These are phyloP conservation scores for Chlamydomonas schloesseri DNA, from an alignment of 139 green algal species.

Conservation along the genomic window DNA sequence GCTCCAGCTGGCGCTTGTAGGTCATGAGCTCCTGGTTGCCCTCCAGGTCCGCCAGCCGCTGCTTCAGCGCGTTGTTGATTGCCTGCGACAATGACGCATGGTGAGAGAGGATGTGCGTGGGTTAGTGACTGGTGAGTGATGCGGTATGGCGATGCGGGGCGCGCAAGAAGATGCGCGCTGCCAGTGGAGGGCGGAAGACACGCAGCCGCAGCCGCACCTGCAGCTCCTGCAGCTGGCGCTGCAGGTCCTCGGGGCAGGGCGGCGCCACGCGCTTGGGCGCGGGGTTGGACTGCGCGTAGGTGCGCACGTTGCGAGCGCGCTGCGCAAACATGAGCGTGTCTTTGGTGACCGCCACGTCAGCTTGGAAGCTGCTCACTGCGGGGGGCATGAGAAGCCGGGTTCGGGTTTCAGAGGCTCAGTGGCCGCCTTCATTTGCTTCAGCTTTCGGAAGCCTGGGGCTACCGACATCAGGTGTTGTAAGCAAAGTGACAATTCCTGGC, in stretches of 20 bases:
- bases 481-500: no score
- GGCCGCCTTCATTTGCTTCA: no score
- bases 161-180: no score
- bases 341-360: not conserved
- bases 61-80: constrained; percentile 30
- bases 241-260: constrained; percentile 18
- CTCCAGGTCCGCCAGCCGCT: constrained; percentile 26
- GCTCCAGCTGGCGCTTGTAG: not conserved
- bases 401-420: no score
- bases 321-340: constrained; percentile 38
- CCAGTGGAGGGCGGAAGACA: no score
- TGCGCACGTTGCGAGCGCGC: constrained; percentile 34
- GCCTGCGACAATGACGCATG: not conserved
- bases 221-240: constrained; percentile 21
- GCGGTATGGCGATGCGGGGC: not conserved
- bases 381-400: no score
- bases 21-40: not conserved
- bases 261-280: not conserved
- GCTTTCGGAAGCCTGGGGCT: no score
- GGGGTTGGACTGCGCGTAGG: constrained; percentile 28
- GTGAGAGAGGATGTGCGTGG: no score
- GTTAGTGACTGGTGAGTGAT: no score
- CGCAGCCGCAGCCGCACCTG: not conserved
- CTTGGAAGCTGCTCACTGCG: constrained; percentile 3
- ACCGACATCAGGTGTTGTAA: no score